phyloP scores from a whole-genome alignment of 169 alveolate genomes.

The Miamiensis avidus region DNA sequence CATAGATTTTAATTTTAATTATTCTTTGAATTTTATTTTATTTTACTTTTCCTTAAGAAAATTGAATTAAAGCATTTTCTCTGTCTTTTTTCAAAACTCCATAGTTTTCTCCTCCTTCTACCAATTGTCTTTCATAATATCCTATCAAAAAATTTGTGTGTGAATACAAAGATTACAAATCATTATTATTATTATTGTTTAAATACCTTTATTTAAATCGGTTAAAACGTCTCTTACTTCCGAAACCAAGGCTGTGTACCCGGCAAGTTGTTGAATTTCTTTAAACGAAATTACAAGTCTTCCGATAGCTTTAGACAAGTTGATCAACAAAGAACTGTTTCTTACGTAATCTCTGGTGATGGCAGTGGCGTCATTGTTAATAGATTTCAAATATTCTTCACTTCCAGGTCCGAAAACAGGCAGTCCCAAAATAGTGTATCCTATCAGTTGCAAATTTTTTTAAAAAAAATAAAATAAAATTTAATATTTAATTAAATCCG shows the following conservation, averaged over 20 bases:
- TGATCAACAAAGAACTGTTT: conserved; percentile 81
- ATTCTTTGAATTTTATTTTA: neutral
- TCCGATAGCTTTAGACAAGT: conserved; percentile 89
- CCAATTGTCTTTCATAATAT: conserved; percentile 16
- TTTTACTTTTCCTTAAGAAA: conserved; percentile 9
- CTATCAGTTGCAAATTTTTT: neutral
- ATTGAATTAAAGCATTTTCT: neutral
- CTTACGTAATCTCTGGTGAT: conserved; percentile 84
- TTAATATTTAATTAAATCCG: too few species aligned
- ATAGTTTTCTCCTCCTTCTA: conserved; percentile 13
- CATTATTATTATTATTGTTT: neutral
- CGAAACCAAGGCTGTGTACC: conserved; percentile 75
- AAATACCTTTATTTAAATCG: conserved; percentile 69
- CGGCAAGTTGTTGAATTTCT: conserved; percentile 84
- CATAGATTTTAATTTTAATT: too few species aligned
- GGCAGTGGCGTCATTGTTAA: conserved; percentile 60
- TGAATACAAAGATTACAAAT: too few species aligned
- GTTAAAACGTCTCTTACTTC: conserved; percentile 74
- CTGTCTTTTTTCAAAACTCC: neutral
- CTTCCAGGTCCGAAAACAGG: conserved; percentile 84
- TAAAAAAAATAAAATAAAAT: too few species aligned
- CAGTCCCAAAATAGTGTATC: conserved; percentile 81
- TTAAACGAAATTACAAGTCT: conserved; percentile 84
- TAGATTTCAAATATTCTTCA: conserved; percentile 54
- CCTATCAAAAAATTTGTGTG: conserved; percentile 21